Evolutionary conservation across 2,329 filamentous ascomycete species (phyloP).

Genomic region (Phialocephala sp.): DNA sequence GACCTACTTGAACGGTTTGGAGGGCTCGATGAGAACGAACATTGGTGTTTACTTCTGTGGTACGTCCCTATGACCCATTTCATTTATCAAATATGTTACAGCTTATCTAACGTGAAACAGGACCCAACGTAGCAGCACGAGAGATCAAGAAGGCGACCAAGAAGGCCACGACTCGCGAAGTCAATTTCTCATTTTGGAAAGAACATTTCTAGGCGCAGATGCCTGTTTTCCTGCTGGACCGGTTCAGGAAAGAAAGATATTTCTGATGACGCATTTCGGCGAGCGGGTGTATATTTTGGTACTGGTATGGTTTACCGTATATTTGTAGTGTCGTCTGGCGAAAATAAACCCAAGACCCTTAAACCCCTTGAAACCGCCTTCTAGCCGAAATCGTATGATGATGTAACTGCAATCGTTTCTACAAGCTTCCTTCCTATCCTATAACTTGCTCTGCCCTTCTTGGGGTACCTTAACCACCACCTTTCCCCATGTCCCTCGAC

Average conservation of each 20-base stretch:
- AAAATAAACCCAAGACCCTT: conserved; percentile 8
- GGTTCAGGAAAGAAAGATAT: conserved; percentile 1
- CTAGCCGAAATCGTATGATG: conserved; percentile 1
- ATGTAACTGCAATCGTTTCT: conserved; percentile 5
- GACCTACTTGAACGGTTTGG: conserved; percentile 82
- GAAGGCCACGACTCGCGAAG: conserved; percentile 73
- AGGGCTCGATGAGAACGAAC: conserved; percentile 77
- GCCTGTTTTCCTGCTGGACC: conserved; percentile 10
- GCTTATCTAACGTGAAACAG: conserved; percentile 31
- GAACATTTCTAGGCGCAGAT: conserved; percentile 73
- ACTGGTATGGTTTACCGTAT: conserved; percentile 3
- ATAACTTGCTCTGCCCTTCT: conserved; percentile 58
- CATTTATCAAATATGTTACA: neutral
- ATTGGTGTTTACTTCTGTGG: conserved; percentile 99
- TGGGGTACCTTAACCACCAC: conserved; percentile 88
- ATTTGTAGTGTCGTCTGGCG: conserved; percentile 21
- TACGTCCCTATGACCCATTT: conserved; percentile 51
- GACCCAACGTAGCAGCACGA: conserved; percentile 62
- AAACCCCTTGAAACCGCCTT: conserved; percentile 12
- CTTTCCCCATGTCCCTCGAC: conserved; percentile 91
- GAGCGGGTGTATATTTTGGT: conserved; percentile 23
- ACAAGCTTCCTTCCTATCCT: neutral
- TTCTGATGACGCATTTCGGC: conserved; percentile 24
- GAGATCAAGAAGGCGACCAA: conserved; percentile 85
- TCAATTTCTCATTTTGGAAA: conserved; percentile 98